Evolutionary conservation across 2,329 filamentous ascomycete species (phyloP), one percentile per base, ranked within the genome.

Genomic region (Verticillium klebahnii): DNA sequence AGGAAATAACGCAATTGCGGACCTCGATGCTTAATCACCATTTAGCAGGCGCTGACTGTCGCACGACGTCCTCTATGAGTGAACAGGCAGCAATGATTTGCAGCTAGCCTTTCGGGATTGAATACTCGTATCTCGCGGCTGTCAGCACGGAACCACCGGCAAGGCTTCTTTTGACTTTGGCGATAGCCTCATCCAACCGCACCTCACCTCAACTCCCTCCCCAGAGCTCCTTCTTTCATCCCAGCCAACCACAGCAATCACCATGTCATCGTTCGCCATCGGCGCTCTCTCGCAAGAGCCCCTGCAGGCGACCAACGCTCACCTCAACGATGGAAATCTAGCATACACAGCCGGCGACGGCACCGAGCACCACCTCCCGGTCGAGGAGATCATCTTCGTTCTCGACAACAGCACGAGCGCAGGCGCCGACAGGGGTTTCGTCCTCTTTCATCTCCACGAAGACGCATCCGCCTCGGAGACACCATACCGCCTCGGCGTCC

Each of bases 391-490:
- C 17, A 36, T 74, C 45, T 67, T 69, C 36, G 61, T 73, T 37
- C 45, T 65, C 14, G 25, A 31, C 9, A 14, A 5, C 54, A 14
- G 25, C 52, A 15, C 12, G 19, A 5, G 14, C 54, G 14, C 23
- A 8, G 31, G 7, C 12, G 25, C 25, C 14, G 25, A 1, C 25
- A 5, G 15, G 50, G 34, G 60, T 9, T 61, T 60, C 64, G 66
- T 77, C 25, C 69, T 83, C 6, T 73, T 76, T 65, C 72, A 72
- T 29, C 71, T 85, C 7, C 63, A 68, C 3, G 76, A 81, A 64
- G 67, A 71, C 7, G 54, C 67, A 5, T 70, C 70, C 25, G 65
- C 69, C 62, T 37, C 63, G 58, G 56, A 67, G 23, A 60, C 64
- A 1, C 72, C 71, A 1, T 76, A 70, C 58, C 64, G 62, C 5